These are phyloP conservation scores for Aspergillus sp. DNA, from an alignment of 2,329 filamentous ascomycete species.

Conservation along the genomic window DNA sequence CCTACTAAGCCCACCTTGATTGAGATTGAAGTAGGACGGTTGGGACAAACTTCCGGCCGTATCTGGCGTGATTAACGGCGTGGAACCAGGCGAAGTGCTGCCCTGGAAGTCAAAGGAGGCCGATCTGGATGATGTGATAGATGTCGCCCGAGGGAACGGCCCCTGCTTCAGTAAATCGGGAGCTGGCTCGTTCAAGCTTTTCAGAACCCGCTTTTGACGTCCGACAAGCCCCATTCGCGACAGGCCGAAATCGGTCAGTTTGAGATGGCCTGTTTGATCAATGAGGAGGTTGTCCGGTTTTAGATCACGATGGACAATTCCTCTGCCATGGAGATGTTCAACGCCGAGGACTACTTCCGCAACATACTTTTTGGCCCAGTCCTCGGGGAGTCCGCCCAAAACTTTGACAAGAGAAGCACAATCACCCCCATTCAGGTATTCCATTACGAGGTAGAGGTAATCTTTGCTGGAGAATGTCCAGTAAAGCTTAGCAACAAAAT, in stretches of 20 bases:
- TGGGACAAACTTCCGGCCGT: constrained; percentile 67
- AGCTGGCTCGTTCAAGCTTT: constrained; percentile 73
- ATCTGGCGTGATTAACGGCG: constrained; percentile 83
- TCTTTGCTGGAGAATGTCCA: constrained; percentile 99
- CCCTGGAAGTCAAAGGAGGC: constrained; percentile 88
- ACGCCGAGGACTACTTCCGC: constrained; percentile 96
- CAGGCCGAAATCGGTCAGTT: constrained; percentile 94
- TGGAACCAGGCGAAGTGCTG: constrained; percentile 75
- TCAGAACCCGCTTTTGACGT: constrained; percentile 89
- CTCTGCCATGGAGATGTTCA: constrained; percentile 88
- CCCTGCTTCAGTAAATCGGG: constrained; percentile 92
- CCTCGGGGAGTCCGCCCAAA: constrained; percentile 85
- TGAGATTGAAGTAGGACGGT: constrained; percentile 85
- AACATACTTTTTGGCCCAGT: constrained; percentile 97
- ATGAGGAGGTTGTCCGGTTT: constrained; percentile 98
- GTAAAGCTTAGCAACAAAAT: constrained; percentile 97
- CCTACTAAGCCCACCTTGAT: constrained; percentile 52
- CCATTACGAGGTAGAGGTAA: constrained; percentile 98
- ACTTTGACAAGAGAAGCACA: constrained; percentile 96
- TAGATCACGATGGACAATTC: constrained; percentile 93
- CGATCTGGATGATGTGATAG: constrained; percentile 85
- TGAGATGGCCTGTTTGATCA: constrained; percentile 93
- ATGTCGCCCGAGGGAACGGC: constrained; percentile 81
- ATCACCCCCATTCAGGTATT: constrained; percentile 96
- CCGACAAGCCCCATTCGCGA: constrained; percentile 97